Evolutionary conservation across 2,329 filamentous ascomycete species (phyloP).

Genomic region (Pyricularia sp.): DNA sequence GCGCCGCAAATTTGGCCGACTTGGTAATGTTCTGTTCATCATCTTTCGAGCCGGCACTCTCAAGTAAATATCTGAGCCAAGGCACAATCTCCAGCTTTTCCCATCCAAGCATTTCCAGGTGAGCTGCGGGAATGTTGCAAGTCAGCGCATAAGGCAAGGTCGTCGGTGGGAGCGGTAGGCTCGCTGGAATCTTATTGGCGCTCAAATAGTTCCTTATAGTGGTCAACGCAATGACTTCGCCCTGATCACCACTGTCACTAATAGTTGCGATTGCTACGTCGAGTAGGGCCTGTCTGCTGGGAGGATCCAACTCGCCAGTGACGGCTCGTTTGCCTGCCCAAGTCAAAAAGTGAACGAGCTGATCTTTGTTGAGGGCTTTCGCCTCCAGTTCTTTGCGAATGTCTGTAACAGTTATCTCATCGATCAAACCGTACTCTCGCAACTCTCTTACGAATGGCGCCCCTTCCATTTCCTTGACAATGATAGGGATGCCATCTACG

Average conservation of each 20-base stretch:
- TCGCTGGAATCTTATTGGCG: conserved; percentile 69
- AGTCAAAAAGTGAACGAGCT: conserved; percentile 72
- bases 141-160: conserved; percentile 84
- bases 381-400: conserved; percentile 75
- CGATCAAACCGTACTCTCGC: conserved; percentile 77
- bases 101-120: conserved; percentile 80
- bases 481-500: conserved; percentile 77
- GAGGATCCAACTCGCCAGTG: conserved; percentile 61
- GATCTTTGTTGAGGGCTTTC: conserved; percentile 68
- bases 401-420: conserved; percentile 76
- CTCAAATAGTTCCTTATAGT: conserved; percentile 68
- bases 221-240: conserved; percentile 67
- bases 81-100: conserved; percentile 71
- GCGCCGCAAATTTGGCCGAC: conserved; percentile 63
- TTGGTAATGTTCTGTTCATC: conserved; percentile 61
- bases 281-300: conserved; percentile 60
- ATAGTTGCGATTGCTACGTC: conserved; percentile 71
- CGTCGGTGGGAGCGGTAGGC: conserved; percentile 67
- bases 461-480: conserved; percentile 67
- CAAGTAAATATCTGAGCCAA: conserved; percentile 78
- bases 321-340: conserved; percentile 72
- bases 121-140: conserved; percentile 51
- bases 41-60: conserved; percentile 48
- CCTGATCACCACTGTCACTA: conserved; percentile 44
- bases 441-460: conserved; percentile 72